Conservation (phyloP, 352 stramenopile genomes). For the Globisporangium perplexum region DNA sequence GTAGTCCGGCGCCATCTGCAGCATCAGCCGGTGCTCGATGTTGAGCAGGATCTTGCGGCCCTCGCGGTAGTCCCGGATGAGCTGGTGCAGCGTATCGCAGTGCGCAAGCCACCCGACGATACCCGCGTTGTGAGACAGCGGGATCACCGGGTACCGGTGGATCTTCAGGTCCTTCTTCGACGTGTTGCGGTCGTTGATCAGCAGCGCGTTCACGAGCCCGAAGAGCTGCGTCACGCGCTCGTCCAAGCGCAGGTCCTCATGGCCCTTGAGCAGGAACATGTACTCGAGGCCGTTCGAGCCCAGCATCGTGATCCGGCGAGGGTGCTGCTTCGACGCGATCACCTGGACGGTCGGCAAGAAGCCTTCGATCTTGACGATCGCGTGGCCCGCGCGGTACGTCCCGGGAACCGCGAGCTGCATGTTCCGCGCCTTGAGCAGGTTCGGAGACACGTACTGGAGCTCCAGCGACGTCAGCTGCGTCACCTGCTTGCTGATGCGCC, state of each 20-base stretch:
- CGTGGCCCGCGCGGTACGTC: slow-evolving; percentile 65
- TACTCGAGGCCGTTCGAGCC: slow-evolving; percentile 98
- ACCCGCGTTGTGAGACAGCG: slow-evolving; percentile 97
- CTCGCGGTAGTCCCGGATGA: slow-evolving; percentile 95
- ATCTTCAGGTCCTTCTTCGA: slow-evolving; percentile 98
- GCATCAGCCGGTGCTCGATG: slow-evolving; percentile 91
- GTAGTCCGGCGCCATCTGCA: slow-evolving; percentile 92
- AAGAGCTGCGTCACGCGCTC: slow-evolving; percentile 99
- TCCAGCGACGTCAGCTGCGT: slow-evolving; percentile 94
- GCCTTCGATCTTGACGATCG: slow-evolving; percentile 65
- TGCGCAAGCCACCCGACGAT: slow-evolving; percentile 98
- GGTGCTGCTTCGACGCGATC: slow-evolving; percentile 98
- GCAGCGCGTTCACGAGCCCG: slow-evolving; percentile 98
- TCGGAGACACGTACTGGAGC: slow-evolving; percentile 94
- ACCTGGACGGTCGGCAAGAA: slow-evolving; percentile 95
- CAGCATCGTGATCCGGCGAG: slow-evolving; percentile 92
- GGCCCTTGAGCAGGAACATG: slow-evolving; percentile 98
- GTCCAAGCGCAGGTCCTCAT: slow-evolving; percentile 99
- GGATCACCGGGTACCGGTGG: slow-evolving; percentile 96
- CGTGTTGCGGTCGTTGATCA: slow-evolving; percentile 95
- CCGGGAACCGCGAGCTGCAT: slow-evolving; percentile 96
- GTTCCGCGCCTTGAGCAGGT: slow-evolving; percentile 88
- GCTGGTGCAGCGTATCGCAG: slow-evolving; percentile 97
- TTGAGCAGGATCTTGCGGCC: slow-evolving; percentile 90
- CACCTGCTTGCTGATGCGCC: slow-evolving; percentile 86